Conservation (phyloP, 1,139 yeast genomes). For the Yamadazyma sp. region DNA sequence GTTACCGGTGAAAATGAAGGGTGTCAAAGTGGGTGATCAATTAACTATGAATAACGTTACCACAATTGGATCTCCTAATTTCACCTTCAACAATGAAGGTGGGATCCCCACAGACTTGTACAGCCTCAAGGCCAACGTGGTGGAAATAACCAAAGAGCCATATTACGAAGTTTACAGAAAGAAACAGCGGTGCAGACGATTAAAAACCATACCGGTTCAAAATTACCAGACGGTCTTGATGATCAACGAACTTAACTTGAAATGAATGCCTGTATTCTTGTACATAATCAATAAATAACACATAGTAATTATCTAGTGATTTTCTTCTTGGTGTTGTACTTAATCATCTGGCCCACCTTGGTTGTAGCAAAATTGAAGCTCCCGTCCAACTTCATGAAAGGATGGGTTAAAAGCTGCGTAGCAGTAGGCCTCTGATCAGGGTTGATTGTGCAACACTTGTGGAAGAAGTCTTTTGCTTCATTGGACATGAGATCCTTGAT, state of each 20-base stretch:
- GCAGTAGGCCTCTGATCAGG: conserved; percentile 92
- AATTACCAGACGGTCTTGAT: conserved; percentile 80
- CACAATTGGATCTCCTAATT: conserved; percentile 82
- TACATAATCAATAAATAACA: conserved; percentile 5
- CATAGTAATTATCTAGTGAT: conserved; percentile 1
- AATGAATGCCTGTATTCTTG: conserved; percentile 16
- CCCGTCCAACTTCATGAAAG: conserved; percentile 50
- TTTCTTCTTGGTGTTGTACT: conserved; percentile 28
- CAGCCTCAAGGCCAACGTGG: conserved; percentile 70
- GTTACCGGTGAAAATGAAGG: conserved; percentile 73
- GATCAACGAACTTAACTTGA: conserved; percentile 67
- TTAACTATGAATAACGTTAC: conserved; percentile 72
- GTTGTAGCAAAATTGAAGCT: conserved; percentile 64
- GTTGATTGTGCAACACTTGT: conserved; percentile 75
- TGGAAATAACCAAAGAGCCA: conserved; percentile 86
- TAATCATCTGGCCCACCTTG: conserved; percentile 52
- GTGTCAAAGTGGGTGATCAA: conserved; percentile 78
- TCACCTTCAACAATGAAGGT: conserved; percentile 48
- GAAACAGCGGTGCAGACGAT: conserved; percentile 82
- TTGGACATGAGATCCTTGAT: conserved; percentile 53
- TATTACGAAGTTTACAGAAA: conserved; percentile 57
- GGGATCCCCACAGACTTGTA: conserved; percentile 45
- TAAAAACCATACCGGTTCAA: conserved; percentile 74
- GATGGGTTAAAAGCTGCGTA: conserved; percentile 56
- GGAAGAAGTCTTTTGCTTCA: conserved; percentile 70